Evolutionary conservation across 1,284 basidiomycete species (phyloP).

Genomic region (Cystobasidium pallidum): DNA sequence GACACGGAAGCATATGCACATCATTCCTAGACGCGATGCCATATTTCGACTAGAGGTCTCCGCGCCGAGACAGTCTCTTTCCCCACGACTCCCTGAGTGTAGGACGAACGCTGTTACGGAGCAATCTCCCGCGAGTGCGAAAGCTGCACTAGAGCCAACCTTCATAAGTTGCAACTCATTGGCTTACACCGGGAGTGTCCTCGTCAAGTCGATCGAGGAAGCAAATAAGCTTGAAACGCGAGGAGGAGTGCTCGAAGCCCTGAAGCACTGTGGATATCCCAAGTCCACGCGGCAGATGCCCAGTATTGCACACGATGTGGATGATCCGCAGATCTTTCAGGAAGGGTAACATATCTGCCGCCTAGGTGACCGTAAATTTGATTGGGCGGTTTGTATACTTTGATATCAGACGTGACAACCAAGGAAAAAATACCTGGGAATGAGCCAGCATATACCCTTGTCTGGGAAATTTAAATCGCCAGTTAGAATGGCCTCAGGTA

Average conservation of each 20-base stretch:
- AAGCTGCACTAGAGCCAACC: slow-evolving; percentile 22
- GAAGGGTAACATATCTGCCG: not conserved
- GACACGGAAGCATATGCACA: slow-evolving; percentile 38
- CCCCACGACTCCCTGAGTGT: not conserved
- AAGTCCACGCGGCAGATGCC: slow-evolving; percentile 15
- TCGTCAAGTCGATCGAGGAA: slow-evolving; percentile 26
- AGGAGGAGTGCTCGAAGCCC: slow-evolving; percentile 30
- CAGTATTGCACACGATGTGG: not conserved
- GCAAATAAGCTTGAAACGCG: slow-evolving; percentile 1
- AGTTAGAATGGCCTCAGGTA: not conserved
- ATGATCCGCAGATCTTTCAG: not conserved
- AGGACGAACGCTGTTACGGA: no score
- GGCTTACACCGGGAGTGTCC: slow-evolving; percentile 38
- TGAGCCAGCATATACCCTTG: no score
- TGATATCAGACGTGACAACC: no score
- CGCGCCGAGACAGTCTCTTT: not conserved
- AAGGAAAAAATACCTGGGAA: no score
- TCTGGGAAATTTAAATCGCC: no score
- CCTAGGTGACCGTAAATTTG: no score
- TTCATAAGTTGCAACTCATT: slow-evolving; percentile 40
- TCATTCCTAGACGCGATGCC: slow-evolving; percentile 37
- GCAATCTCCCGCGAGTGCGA: not conserved
- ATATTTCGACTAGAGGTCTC: slow-evolving; percentile 3
- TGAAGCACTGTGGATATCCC: slow-evolving; percentile 39
- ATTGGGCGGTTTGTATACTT: no score